A percentile compares a stretch with the other conserved stretches of the same genome.
Conservation (phyloP, 2,329 filamentous ascomycete genomes). For the Albophoma yamanashiensis region DNA sequence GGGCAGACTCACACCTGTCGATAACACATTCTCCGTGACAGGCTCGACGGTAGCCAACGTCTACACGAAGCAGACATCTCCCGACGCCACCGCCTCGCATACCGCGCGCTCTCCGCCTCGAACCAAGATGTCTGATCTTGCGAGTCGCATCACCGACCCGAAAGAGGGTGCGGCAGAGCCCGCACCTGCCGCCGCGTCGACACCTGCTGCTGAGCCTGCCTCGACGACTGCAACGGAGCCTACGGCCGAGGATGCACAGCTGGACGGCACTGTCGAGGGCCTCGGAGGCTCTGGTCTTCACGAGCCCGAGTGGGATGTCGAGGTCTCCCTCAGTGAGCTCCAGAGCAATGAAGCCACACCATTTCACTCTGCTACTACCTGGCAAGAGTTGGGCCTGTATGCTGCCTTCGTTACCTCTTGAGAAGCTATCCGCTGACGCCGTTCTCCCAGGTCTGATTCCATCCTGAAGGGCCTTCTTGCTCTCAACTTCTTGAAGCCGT, state of each 20-base stretch:
- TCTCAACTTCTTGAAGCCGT: conserved; percentile 88
- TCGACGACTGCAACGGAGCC: conserved; percentile 5
- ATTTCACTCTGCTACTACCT: conserved; percentile 72
- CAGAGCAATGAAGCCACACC: conserved; percentile 81
- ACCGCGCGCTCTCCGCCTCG: neutral
- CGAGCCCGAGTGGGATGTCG: conserved; percentile 77
- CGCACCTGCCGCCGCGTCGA: conserved; percentile 9
- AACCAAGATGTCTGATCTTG: conserved; percentile 35
- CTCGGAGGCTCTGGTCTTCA: conserved; percentile 42
- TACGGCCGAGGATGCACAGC: conserved; percentile 19
- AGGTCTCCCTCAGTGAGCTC: conserved; percentile 84
- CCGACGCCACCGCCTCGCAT: neutral
- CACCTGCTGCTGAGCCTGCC: conserved; percentile 6
- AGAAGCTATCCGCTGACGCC: neutral
- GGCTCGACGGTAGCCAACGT: neutral
- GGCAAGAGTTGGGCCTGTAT: conserved; percentile 78
- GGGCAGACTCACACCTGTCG: neutral
- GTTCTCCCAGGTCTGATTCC: conserved; percentile 23
- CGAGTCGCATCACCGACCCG: conserved; percentile 39
- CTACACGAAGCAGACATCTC: neutral
- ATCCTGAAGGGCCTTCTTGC: conserved; percentile 68
- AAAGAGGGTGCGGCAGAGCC: conserved; percentile 13
- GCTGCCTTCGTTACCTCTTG: neutral
- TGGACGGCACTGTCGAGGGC: conserved; percentile 23
- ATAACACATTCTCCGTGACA: neutral